A percentile compares a stretch with the other conserved stretches of the same genome.
Conservation (phyloP, 441 rosid genomes). For the Bocquillonia castaneifolia region DNA sequence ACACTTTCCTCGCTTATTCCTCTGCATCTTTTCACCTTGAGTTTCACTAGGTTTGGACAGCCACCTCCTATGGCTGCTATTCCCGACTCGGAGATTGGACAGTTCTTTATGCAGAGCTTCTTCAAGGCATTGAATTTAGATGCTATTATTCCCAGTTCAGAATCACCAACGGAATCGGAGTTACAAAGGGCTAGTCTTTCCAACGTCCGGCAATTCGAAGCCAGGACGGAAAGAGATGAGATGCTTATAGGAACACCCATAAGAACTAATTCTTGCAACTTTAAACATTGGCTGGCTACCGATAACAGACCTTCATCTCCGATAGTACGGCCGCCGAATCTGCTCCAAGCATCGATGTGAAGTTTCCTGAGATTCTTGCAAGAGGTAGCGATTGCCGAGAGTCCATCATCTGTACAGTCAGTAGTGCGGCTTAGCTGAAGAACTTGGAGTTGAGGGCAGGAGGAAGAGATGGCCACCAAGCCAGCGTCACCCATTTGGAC, state of each 20-base stretch:
- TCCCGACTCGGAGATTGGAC: conserved; percentile 46
- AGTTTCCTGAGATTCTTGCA: conserved; percentile 37
- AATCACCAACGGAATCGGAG: conserved; percentile 47
- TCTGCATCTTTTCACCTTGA: conserved; percentile 57
- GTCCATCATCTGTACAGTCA: conserved; percentile 38
- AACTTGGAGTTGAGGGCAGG: conserved; percentile 34
- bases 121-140: conserved; percentile 39
- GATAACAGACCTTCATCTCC: conserved; percentile 41
- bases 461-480: conserved; percentile 28
- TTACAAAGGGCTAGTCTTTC: conserved; percentile 55
- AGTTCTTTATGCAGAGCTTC: conserved; percentile 60
- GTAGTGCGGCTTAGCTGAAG: conserved; percentile 32
- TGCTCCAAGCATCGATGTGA: conserved; percentile 40
- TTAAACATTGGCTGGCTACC: conserved; percentile 30
- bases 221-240: conserved; percentile 32
- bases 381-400: conserved; percentile 30
- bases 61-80: conserved; percentile 46
- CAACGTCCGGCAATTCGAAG: conserved; percentile 39
- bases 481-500: conserved; percentile 41
- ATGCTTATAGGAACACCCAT: conserved; percentile 33
- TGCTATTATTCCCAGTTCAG: conserved; percentile 36
- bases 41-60: conserved; percentile 45
- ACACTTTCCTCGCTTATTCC: conserved; percentile 36
- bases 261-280: conserved; percentile 38
- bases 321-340: conserved; percentile 34